A percentile compares a stretch with the other conserved stretches of the same genome.
phyloP scores from a whole-genome alignment of 148 eudicot species.

The Rhododendron mucronatum region DNA sequence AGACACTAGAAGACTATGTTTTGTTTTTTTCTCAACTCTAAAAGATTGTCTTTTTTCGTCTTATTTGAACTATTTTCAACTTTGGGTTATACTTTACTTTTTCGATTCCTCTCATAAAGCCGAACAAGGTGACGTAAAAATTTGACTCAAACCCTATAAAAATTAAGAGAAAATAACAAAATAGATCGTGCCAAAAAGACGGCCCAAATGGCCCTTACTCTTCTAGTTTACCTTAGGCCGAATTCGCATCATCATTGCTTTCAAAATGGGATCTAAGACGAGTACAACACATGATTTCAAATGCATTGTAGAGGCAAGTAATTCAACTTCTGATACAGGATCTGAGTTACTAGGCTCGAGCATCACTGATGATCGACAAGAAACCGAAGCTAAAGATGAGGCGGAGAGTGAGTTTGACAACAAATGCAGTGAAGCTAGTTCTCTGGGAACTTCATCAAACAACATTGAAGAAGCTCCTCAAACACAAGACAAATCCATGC shows the following conservation, averaged over 20 bases:
- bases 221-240: background rate
- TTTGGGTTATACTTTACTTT: background rate
- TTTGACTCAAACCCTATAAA: background rate
- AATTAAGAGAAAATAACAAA: background rate
- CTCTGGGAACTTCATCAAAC: background rate
- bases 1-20: background rate
- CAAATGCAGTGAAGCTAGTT: background rate
- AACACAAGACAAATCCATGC: slow-evolving; percentile 6
- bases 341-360: background rate
- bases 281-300: background rate
- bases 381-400: background rate
- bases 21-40: background rate
- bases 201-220: background rate
- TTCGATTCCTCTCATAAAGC: background rate
- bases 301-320: background rate
- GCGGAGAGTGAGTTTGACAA: background rate
- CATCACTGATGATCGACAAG: background rate
- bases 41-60: background rate
- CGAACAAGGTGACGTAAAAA: background rate
- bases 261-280: background rate
- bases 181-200: background rate
- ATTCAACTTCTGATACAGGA: background rate
- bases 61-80: background rate
- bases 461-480: slow-evolving; percentile 5
- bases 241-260: background rate